Evolutionary conservation across 352 stramenopile genomes (phyloP), one percentile per base, ranked within the genome.

Genomic region (Globisporangium cylindrosporum): DNA sequence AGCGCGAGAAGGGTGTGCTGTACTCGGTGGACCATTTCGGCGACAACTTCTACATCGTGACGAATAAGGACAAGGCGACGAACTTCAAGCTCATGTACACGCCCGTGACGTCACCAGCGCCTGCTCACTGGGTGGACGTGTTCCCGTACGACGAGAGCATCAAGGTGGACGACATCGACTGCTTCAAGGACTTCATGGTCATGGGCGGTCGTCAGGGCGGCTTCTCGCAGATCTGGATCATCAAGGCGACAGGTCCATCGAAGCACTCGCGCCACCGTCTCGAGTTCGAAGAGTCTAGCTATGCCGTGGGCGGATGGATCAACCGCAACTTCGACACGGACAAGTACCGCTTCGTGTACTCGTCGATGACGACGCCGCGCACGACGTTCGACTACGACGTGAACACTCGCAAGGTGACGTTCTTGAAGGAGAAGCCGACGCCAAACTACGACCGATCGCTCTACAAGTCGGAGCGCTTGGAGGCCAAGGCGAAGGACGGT

Each of bases 21-120:
- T 97, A 97, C 77, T 79, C 81, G 22, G 84, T 97, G 3, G 90
- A 97, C 63, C 93, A 98, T 76, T 91, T 91, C 59, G 78, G 77
- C 59, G 79, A 88, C 66, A 81, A 84, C 68, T 98, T 98, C 63
- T 98, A 97, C 74, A 94, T 99, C 56, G 82, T 90, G 63, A 98
- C 94, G 27, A 99, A 99, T 83, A 88, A 93, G 62, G 91, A 96
- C 72, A 90, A 89, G 64, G 86, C 88, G 27, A 94, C 86, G 24
- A 99, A 99, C 77, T 97, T 98, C 72, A 96, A 98, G 69, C 64
- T 99, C 62, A 97, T 91, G 84, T 82, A 58, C 69, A 86, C 82
- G 53, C 73, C 75, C 0, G 80, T 92, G 25, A 71, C 60, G 51
- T 84, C 79, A n/a, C 73, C 77, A 14, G 82, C 66, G 10, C 62